Percentiles rank a stretch among this genome's conserved stretches.
Conservation (phyloP, 2,329 filamentous ascomycete species). For the Alternaria atra region DNA sequence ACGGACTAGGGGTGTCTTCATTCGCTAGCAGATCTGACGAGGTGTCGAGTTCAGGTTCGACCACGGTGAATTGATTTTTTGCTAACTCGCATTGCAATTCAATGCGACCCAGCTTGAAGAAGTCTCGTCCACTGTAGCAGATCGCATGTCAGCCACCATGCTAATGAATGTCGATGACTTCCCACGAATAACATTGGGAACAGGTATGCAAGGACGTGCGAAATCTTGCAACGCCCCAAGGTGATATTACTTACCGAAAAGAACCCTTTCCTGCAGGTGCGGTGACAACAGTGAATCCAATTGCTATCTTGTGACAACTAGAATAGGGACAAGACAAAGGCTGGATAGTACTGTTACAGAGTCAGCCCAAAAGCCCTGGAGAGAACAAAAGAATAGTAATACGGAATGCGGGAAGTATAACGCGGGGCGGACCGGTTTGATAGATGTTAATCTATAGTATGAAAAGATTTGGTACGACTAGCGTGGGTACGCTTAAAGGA, state of each 20-base stretch:
- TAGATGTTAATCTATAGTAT: constrained; percentile 52
- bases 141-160: constrained; percentile 14
- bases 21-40: constrained; percentile 29
- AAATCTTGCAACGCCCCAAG: not conserved
- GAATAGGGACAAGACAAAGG: constrained; percentile 40
- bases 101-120: constrained; percentile 53
- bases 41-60: constrained; percentile 40
- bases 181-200: not conserved
- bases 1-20: constrained; percentile 29
- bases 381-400: not conserved
- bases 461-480: constrained; percentile 46
- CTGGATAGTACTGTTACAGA: constrained; percentile 42
- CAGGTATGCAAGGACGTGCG: not conserved
- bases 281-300: constrained; percentile 43
- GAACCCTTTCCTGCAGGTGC: constrained; percentile 36
- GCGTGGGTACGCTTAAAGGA: constrained; percentile 43
- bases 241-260: constrained; percentile 45
- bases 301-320: constrained; percentile 39
- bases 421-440: constrained; percentile 44
- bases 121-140: constrained; percentile 44
- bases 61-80: constrained; percentile 29
- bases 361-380: constrained; percentile 29
- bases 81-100: constrained; percentile 48
- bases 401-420: constrained; percentile 16
- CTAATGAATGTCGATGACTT: not conserved